Conservation (phyloP, 176 grass and related monocot genomes). For the Secale cereale region DNA sequence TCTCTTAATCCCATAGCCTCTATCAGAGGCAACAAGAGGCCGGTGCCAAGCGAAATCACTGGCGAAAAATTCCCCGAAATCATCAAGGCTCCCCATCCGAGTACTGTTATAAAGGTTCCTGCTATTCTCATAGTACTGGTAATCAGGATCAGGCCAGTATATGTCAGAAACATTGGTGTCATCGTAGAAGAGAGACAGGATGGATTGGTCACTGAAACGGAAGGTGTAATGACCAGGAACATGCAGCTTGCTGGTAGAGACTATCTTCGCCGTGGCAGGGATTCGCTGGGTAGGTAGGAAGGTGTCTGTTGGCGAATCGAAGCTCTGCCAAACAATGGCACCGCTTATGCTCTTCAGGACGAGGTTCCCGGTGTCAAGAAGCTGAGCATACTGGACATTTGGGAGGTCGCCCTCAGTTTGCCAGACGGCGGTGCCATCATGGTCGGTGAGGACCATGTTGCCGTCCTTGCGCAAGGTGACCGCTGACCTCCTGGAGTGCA, state of each 20-base stretch:
- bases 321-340: constrained; percentile 31
- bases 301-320: constrained; percentile 39
- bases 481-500: constrained; percentile 23
- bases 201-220: constrained; percentile 37
- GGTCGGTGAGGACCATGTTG: constrained; percentile 33
- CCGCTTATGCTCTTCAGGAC: constrained; percentile 30
- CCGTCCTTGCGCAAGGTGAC: constrained; percentile 31
- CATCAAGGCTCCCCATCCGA: constrained; percentile 11
- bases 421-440: constrained; percentile 27
- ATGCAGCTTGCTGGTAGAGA: constrained; percentile 15
- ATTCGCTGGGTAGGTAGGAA: constrained; percentile 28
- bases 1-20: constrained; percentile 22
- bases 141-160: constrained; percentile 57
- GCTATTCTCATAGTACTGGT: constrained; percentile 36
- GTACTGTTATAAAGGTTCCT: constrained; percentile 44
- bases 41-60: constrained; percentile 15
- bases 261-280: neutral
- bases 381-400: neutral
- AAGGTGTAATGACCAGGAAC: constrained; percentile 34
- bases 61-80: neutral
- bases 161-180: constrained; percentile 29
- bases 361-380: constrained; percentile 39
- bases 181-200: constrained; percentile 35
- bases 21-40: constrained; percentile 14
- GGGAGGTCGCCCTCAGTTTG: neutral